Conservation (phyloP, 164 flowering plant species). For the Aristolochia contorta region DNA sequence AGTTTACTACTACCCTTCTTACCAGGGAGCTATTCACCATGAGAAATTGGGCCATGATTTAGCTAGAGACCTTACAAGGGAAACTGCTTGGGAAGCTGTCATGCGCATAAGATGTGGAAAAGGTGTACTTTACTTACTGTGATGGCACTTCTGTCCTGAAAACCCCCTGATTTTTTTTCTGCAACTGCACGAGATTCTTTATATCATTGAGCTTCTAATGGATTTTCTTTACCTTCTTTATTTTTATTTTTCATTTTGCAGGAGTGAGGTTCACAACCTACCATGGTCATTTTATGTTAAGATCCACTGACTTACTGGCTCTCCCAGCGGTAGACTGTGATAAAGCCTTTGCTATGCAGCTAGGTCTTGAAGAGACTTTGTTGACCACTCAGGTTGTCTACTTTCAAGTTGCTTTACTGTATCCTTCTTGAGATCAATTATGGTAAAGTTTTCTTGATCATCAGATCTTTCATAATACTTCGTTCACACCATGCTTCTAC, state of each 20-base stretch:
- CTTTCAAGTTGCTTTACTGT: constrained; percentile 97
- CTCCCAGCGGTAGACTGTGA: constrained; percentile 99
- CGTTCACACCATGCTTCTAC: no score
- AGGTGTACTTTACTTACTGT: constrained; percentile 34
- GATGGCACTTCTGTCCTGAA: not conserved
- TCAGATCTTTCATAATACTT: no score
- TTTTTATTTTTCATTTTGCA: constrained; percentile 25
- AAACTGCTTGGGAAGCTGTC: constrained; percentile 99
- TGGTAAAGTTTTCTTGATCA: no score
- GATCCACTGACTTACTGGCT: constrained; percentile 82
- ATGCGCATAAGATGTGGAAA: constrained; percentile 98
- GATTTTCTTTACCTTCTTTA: not conserved
- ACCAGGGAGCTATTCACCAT: constrained; percentile 47
- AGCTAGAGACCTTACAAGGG: constrained; percentile 85
- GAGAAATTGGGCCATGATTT: constrained; percentile 79
- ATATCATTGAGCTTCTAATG: constrained; percentile 1
- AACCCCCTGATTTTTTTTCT: not conserved
- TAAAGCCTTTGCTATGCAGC: constrained; percentile 90
- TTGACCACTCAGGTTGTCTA: constrained; percentile 73
- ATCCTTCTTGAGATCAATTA: constrained; percentile 43
- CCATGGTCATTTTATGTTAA: constrained; percentile 95
- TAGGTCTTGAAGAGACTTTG: constrained; percentile 83
- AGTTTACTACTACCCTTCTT: constrained; percentile 76
- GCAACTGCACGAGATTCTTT: not conserved
- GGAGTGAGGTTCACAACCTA: constrained; percentile 85